phyloP scores from a whole-genome alignment of 2,329 filamentous ascomycete genomes.

The Pseudocercospora crystallina region DNA sequence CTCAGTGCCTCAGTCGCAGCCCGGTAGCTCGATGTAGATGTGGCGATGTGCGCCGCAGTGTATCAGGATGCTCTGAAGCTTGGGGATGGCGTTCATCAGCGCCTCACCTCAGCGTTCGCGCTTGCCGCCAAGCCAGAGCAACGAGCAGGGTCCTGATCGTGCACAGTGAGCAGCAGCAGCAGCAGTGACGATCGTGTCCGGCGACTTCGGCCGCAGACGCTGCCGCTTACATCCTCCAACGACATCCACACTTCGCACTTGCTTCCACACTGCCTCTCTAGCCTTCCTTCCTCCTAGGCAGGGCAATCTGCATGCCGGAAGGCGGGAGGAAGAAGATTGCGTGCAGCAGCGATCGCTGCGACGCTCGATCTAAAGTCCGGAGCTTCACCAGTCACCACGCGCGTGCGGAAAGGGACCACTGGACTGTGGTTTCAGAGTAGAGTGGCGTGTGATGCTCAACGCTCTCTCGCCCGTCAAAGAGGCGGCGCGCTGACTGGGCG shows the following conservation, averaged over 20 bases:
- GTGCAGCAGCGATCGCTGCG: constrained; percentile 13
- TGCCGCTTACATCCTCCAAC: too few relatives aligned
- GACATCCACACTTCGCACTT: neutral
- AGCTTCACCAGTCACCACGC: neutral
- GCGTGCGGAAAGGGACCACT: neutral
- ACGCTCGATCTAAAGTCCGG: constrained; percentile 3
- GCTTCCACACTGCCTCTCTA: too few relatives aligned
- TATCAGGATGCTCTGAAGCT: neutral
- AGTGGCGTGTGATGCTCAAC: constrained; percentile 19
- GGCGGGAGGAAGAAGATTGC: constrained; percentile 17
- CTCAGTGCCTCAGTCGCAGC: constrained; percentile 8
- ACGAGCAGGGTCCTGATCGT: neutral
- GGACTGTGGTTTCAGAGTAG: constrained; percentile 12
- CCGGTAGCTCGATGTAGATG: constrained; percentile 8
- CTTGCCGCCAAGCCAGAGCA: neutral
- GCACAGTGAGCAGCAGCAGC: neutral
- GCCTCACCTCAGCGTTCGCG: neutral
- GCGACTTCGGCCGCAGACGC: too few relatives aligned
- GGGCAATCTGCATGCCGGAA: constrained; percentile 6
- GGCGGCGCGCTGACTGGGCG: constrained; percentile 9
- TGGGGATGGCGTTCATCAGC: neutral
- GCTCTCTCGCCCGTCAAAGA: constrained; percentile 8
- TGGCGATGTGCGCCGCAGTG: constrained; percentile 4
- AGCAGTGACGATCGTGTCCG: neutral
- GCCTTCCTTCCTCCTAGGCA: neutral